These are phyloP conservation scores for Stygiomarasmius scandens DNA, from an alignment of 1,284 basidiomycete genomes.

Conservation along the genomic window DNA sequence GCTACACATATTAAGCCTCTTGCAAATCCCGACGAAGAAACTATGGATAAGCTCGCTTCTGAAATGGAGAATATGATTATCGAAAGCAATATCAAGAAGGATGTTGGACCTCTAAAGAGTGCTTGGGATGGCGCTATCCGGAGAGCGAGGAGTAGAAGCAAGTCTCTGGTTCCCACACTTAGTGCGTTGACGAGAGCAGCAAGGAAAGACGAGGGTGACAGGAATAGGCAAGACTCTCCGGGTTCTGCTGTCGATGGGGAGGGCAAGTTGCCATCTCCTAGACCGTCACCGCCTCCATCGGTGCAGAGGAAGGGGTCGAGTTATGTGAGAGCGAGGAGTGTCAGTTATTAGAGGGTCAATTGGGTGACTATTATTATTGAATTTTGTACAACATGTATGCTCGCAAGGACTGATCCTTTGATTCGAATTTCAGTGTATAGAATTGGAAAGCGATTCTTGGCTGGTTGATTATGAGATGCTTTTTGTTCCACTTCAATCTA, in stretches of 20 bases:
- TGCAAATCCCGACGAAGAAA: slow-evolving; percentile 26
- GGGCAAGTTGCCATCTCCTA: slow-evolving; percentile 18
- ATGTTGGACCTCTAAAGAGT: slow-evolving; percentile 53
- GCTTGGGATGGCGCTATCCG: slow-evolving; percentile 44
- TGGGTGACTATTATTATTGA: background rate
- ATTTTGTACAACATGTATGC: background rate
- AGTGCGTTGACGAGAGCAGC: background rate
- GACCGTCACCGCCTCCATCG: slow-evolving; percentile 20
- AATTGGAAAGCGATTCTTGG: no score
- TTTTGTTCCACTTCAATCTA: no score
- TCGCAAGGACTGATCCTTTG: background rate
- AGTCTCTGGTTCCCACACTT: background rate
- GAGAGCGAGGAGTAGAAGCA: slow-evolving; percentile 3
- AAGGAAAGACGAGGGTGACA: background rate
- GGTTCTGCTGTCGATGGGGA: slow-evolving; percentile 9
- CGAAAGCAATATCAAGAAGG: slow-evolving; percentile 57
- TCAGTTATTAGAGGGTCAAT: slow-evolving; percentile 13
- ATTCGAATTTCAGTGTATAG: no score
- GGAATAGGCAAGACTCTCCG: background rate
- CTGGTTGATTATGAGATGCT: no score
- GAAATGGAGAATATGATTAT: slow-evolving; percentile 70
- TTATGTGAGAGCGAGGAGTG: slow-evolving; percentile 19
- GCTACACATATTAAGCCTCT: slow-evolving; percentile 34
- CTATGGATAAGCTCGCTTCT: slow-evolving; percentile 44
- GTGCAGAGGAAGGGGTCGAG: slow-evolving; percentile 12